Base-by-base conservation (phyloP, 2,329 filamentous ascomycete genomes). In the Claviceps sp. region DNA sequence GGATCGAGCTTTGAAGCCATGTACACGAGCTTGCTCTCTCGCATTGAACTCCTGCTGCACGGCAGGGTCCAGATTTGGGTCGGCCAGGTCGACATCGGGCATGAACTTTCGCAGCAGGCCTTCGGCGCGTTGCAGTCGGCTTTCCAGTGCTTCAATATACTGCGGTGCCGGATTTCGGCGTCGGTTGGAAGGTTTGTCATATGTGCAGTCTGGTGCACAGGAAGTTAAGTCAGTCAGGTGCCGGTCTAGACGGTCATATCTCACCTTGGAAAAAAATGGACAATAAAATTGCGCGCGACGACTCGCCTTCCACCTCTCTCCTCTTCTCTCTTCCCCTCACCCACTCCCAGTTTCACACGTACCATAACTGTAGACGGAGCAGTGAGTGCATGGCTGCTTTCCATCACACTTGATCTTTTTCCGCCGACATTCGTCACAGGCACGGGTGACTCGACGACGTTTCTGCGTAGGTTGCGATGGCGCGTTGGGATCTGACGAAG, bases 351-450 rank as follows among this genome's bases (percentile, higher is more conserved):
- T 2, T 30, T 30, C n/a, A 11, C 2, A 61, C 77, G 64, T 77
- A 96, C 93, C 91, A 74, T 98, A 98, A 66, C 89, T 96, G 69
- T 98, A 98, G 48, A 97, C 89, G 11, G 90, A 95, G 67, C 93
- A 98, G 68, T 97, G 93, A 0, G 90, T 96, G 69, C 87, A 93
- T 9, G 87, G 87, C 65, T 90, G 86, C 67, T 89, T 89, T 59
- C 86, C 87, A 65, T 90, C 86, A 60, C 86, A 91, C 65, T 90
- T 91, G 62, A 91, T 91, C 68, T 91, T 91, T 67, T 91, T 91
- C 59, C 86, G 78, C 53, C 87, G 78, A 64, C 87, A 91, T 66
- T 90, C 85, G 60, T 89, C 87, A 67, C 87, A 91, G 42, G 87
- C 87, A 60, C 87, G 76, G 20, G 86, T 90, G 45, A 91, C 87